Evolutionary conservation across 805 yeast genomes (phyloP).

Genomic region (Candida sphagnicola): DNA sequence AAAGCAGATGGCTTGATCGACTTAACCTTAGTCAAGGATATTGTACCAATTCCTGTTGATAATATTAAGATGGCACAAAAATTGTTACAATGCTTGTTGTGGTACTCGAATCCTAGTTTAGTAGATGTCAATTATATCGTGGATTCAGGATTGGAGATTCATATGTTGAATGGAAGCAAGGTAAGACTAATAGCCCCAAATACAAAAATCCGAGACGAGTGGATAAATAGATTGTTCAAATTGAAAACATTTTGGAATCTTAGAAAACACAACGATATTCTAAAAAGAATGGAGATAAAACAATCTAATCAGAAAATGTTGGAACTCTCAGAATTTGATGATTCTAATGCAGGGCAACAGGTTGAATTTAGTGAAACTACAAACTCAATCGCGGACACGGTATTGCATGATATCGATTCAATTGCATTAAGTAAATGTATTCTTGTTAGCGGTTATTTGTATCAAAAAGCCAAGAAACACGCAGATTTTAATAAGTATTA

Average conservation of each 20-base stretch:
- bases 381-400: constrained; percentile 48
- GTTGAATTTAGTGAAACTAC: constrained; percentile 47
- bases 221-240: constrained; percentile 54
- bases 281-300: constrained; percentile 32
- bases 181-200: constrained; percentile 57
- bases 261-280: constrained; percentile 39
- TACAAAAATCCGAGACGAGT: constrained; percentile 47
- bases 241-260: constrained; percentile 58
- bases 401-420: constrained; percentile 51
- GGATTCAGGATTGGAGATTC: constrained; percentile 53
- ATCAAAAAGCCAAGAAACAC: constrained; percentile 66
- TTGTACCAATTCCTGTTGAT: constrained; percentile 28
- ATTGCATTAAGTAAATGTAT: constrained; percentile 58
- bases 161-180: constrained; percentile 40
- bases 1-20: constrained; percentile 63
- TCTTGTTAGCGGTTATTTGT: constrained; percentile 62
- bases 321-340: constrained; percentile 52
- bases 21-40: constrained; percentile 43
- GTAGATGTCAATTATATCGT: constrained; percentile 24
- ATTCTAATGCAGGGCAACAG: constrained; percentile 47
- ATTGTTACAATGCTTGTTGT: constrained; percentile 21
- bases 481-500: constrained; percentile 57
- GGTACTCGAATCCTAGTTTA: constrained; percentile 24
- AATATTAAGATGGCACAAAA: constrained; percentile 20
- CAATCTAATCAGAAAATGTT: constrained; percentile 43